Evolutionary conservation across 768 basidiomycete species (phyloP).

Genomic region (Mrakia blollopis): DNA sequence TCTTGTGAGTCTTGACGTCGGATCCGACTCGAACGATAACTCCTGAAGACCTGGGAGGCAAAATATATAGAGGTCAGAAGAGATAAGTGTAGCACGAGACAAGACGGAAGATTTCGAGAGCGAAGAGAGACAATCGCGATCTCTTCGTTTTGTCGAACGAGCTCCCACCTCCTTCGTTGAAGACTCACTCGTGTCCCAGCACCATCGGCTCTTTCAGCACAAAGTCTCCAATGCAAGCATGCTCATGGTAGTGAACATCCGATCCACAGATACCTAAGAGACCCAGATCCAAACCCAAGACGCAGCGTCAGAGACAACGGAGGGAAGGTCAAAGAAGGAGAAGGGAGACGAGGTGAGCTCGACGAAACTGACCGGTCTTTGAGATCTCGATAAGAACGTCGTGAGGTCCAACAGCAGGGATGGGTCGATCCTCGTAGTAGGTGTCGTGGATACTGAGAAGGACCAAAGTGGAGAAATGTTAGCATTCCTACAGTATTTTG

Average conservation of each 20-base stretch:
- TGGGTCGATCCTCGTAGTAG: conserved; percentile 65
- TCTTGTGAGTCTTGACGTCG: conserved; percentile 67
- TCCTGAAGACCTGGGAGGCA: not conserved
- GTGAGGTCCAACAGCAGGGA: conserved; percentile 68
- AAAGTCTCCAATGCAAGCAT: conserved; percentile 63
- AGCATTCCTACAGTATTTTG: no score
- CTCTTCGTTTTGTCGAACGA: not conserved
- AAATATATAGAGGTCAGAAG: not conserved
- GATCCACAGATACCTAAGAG: conserved; percentile 75
- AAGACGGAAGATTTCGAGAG: not conserved
- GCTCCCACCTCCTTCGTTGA: no score
- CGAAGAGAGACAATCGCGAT: not conserved
- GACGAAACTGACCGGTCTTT: conserved; percentile 60
- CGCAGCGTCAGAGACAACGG: conserved; percentile 15
- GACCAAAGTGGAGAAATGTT: not conserved
- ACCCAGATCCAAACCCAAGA: conserved; percentile 39
- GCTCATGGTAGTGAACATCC: conserved; percentile 59
- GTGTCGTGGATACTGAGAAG: conserved; percentile 54
- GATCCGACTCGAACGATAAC: conserved; percentile 56
- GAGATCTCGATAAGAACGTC: conserved; percentile 77
- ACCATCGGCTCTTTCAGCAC: conserved; percentile 67
- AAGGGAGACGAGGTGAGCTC: conserved; percentile 33
- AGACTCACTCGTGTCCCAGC: conserved; percentile 85
- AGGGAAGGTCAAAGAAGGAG: not conserved
- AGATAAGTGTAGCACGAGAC: not conserved